Evolutionary conservation across 495 filamentous ascomycete genomes (phyloP).

Genomic region (Penicillium bovifimosum): DNA sequence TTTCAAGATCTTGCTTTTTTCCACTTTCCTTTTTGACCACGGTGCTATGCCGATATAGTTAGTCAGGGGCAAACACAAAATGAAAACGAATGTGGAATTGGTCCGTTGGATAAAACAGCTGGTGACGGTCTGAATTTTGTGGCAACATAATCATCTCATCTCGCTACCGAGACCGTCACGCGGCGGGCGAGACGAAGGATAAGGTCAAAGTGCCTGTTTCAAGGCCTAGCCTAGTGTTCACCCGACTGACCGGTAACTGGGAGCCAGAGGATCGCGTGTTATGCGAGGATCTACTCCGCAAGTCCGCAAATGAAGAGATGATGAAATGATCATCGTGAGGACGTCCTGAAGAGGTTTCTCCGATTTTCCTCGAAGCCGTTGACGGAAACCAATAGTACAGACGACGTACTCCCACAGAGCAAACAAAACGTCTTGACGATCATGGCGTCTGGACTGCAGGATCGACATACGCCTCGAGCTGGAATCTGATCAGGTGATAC

Average conservation of each 20-base stretch:
- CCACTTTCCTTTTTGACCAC: neutral
- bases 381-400: neutral
- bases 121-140: neutral
- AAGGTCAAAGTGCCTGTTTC: neutral
- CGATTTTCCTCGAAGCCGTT: neutral
- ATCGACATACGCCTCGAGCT: constrained; percentile 1
- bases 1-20: neutral
- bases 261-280: too few species aligned
- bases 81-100: neutral
- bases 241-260: neutral
- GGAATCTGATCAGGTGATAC: neutral
- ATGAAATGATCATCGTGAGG: constrained; percentile 1
- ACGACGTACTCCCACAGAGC: neutral
- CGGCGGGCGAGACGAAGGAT: too few species aligned
- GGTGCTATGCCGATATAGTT: neutral
- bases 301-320: neutral
- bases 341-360: neutral
- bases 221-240: neutral
- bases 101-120: neutral
- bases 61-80: neutral
- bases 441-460: constrained; percentile 1
- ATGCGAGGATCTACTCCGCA: too few species aligned
- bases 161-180: too few species aligned
- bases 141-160: neutral
- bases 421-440: constrained; percentile 1